Evolutionary conservation across 371 early-diverging fungal species (phyloP), one percentile per base, ranked within the genome.

Genomic region (Syncephalastrum contaminatum): DNA sequence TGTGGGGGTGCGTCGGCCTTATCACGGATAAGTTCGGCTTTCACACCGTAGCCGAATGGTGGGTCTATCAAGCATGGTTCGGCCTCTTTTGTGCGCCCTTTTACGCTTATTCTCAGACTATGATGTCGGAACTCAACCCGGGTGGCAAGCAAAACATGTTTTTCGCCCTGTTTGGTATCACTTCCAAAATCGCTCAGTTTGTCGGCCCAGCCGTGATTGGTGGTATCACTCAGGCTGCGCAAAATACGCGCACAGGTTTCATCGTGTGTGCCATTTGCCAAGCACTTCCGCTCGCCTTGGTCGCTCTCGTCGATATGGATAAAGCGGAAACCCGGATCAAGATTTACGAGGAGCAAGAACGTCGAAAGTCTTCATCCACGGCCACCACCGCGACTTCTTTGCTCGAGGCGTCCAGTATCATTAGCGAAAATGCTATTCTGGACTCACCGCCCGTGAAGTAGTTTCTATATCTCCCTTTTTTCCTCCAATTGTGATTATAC

Each of bases 191-290:
- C 0, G 73, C 80, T 4, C 63, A 82, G 18, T 87, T 84, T 78
- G 65, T 85, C 22, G 89, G 89, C 3, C 86, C 88, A 10, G 65
- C 83, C 1, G 66, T 84, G 0, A 73, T 84, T 43, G 85, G 72
- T 6, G 79, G 69, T 24, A 82, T 89, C 41, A 71, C 71, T 0
- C 63, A 77, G 30, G 53, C 59, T 4, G 76, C 80, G 36, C 48
- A 40, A 2, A 47, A 56, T 19, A 40, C 42, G 8, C 50, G 56
- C 8, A 43, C 44, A 18, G 62, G 62, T 0, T 61, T 61, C 48
- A 51, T 61, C 14, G 36, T 56, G 13, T 64, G 64, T 18, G 54
- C 60, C 3, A 13, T 56, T 15, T 51, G 43, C 15, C 56, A 59
- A 25, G 16, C 60, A 3, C 40, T 64, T 5, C 58, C 64, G 4